A percentile compares a stretch with the other conserved stretches of the same genome.
Evolutionary conservation across 345 rosid species (phyloP).

Genomic region (Heritiera fomes): DNA sequence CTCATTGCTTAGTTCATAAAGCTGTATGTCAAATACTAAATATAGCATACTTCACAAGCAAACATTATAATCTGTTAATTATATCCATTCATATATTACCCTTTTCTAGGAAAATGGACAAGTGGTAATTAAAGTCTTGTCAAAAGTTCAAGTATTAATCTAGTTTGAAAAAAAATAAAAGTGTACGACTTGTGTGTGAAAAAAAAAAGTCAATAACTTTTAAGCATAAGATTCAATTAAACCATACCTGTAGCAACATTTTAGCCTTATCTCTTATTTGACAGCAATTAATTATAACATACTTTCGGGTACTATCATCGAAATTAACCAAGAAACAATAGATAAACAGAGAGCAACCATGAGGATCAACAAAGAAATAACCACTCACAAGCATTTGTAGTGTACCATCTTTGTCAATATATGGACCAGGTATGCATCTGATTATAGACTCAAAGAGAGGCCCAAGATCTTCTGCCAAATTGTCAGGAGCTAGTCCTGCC

Average conservation of each 20-base stretch:
- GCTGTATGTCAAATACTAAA: background rate
- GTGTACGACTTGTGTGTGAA: background rate
- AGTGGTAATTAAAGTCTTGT: background rate
- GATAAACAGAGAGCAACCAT: conserved; percentile 13
- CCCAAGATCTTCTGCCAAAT: conserved; percentile 88
- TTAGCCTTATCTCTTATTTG: background rate
- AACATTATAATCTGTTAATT: background rate
- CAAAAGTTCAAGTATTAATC: background rate
- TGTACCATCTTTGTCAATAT: conserved; percentile 83
- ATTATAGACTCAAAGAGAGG: conserved; percentile 86
- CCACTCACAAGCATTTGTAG: conserved; percentile 98
- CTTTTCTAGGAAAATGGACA: conserved; percentile 2
- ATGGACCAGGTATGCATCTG: conserved; percentile 98
- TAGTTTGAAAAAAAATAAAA: background rate
- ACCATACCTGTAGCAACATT: background rate
- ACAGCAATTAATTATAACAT: background rate
- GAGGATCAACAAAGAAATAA: conserved; percentile 26
- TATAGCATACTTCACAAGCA: background rate
- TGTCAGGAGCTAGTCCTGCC: conserved; percentile 88
- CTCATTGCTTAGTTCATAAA: background rate
- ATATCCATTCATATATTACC: conserved; percentile 3
- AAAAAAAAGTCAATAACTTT: background rate
- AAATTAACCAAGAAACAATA: conserved; percentile 7
- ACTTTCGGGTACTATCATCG: conserved; percentile 6
- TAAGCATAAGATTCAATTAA: background rate